Percentiles rank a stretch among this genome's conserved stretches.
These are phyloP conservation scores for Poa pratensis DNA, from an alignment of 176 grass and related monocot genomes.

Conservation along the genomic window DNA sequence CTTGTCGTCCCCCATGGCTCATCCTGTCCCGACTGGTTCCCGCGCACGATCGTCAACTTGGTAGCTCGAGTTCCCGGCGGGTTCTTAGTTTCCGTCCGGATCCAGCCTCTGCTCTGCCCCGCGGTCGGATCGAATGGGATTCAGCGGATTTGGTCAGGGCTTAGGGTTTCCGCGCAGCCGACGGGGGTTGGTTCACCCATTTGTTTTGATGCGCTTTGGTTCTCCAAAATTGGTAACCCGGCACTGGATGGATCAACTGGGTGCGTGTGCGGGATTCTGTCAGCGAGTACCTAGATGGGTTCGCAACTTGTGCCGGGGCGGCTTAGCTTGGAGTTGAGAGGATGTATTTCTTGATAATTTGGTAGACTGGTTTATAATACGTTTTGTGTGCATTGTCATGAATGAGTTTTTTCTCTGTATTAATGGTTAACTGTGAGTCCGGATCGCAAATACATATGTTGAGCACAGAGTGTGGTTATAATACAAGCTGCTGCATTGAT, in stretches of 20 bases:
- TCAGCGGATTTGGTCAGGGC: not conserved
- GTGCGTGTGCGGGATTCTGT: not conserved
- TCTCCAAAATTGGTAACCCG: not conserved
- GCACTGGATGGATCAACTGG: not conserved
- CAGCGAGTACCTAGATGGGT: not conserved
- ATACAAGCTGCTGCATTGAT: not conserved
- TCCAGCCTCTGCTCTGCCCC: not conserved
- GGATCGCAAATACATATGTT: not conserved
- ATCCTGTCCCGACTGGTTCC: not conserved
- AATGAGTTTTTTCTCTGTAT: not conserved
- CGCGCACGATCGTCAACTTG: not conserved
- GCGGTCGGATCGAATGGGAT: not conserved
- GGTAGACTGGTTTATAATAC: not conserved
- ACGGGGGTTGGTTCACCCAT: not conserved
- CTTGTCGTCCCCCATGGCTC: not conserved
- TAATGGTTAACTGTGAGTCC: not conserved
- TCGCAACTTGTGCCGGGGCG: not conserved
- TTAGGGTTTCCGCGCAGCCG: not conserved
- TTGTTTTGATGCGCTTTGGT: not conserved
- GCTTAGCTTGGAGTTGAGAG: not conserved
- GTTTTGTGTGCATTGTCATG: not conserved
- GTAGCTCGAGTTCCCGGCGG: not conserved
- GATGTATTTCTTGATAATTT: not conserved
- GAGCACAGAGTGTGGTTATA: not conserved
- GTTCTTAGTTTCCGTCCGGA: not conserved